These are phyloP conservation scores for Wallacemonas collosoma DNA, from an alignment of 208 protist genomes.

Conservation along the genomic window DNA sequence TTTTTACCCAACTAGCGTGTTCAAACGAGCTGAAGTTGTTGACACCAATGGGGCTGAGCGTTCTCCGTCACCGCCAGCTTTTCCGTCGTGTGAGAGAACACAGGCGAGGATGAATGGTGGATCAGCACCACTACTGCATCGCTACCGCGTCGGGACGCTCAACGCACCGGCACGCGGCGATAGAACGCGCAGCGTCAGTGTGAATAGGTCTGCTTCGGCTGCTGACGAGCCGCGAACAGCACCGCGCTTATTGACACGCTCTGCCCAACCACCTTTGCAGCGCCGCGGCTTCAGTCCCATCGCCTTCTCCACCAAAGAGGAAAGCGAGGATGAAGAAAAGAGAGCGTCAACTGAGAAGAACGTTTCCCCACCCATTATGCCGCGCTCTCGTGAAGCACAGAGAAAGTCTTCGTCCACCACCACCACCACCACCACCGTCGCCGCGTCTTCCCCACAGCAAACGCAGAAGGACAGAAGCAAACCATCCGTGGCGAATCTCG, in stretches of 20 bases:
- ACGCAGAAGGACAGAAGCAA: background rate
- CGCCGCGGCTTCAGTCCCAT: background rate
- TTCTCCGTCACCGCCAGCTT: background rate
- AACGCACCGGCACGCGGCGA: slow-evolving; percentile 4
- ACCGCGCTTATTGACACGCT: slow-evolving; percentile 2
- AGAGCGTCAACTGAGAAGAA: background rate
- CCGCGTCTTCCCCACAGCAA: background rate
- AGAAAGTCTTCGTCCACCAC: no score
- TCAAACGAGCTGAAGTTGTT: slow-evolving; percentile 24
- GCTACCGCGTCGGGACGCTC: slow-evolving; percentile 24
- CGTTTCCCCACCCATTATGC: background rate
- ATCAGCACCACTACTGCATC: slow-evolving; percentile 33
- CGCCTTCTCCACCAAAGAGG: background rate
- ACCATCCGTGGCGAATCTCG: background rate
- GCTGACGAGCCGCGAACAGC: slow-evolving; percentile 16
- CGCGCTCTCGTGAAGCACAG: background rate
- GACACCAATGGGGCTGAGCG: background rate
- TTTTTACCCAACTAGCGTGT: slow-evolving; percentile 50
- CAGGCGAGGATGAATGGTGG: background rate
- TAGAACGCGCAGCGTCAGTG: background rate
- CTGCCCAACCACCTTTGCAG: slow-evolving; percentile 3
- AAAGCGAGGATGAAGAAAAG: background rate
- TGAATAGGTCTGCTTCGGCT: background rate
- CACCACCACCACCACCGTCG: background rate
- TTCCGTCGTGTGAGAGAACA: background rate